Evolutionary conservation across 2,329 filamentous ascomycete species (phyloP).

Genomic region (Myriosclerotinia scirpicola): DNA sequence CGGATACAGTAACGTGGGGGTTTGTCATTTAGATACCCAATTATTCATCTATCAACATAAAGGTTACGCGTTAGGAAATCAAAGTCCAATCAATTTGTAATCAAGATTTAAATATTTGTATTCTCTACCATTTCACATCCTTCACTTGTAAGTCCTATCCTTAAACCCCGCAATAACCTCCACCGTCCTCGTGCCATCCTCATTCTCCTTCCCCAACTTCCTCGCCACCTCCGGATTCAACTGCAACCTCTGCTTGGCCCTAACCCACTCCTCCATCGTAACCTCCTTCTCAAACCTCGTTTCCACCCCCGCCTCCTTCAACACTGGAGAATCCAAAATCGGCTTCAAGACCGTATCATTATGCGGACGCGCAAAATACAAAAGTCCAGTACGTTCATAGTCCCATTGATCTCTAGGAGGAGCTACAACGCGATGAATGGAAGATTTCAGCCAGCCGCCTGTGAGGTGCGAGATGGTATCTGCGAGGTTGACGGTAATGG

Average conservation of each 20-base stretch:
- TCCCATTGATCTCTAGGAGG: slow-evolving; percentile 43
- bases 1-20: no score
- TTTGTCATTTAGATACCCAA: no score
- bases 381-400: slow-evolving; percentile 46
- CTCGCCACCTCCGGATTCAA: slow-evolving; percentile 39
- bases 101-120: neutral
- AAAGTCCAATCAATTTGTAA: no score
- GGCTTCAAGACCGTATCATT: slow-evolving; percentile 36
- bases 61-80: no score
- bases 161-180: slow-evolving; percentile 43
- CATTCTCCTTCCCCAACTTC: slow-evolving; percentile 41
- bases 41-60: no score
- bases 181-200: slow-evolving; percentile 41
- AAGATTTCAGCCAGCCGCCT: slow-evolving; percentile 49
- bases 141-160: slow-evolving; percentile 37
- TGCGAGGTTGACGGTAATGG: slow-evolving; percentile 53
- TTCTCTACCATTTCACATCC: neutral
- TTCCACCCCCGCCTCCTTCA: slow-evolving; percentile 38
- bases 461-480: slow-evolving; percentile 52
- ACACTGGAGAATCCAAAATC: slow-evolving; percentile 39
- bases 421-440: slow-evolving; percentile 44
- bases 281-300: slow-evolving; percentile 44
- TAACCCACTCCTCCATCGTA: slow-evolving; percentile 49
- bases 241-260: slow-evolving; percentile 44
- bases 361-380: slow-evolving; percentile 47